These are phyloP conservation scores for Monosporozyma servazzii DNA, from an alignment of 805 yeast genomes.

Conservation along the genomic window DNA sequence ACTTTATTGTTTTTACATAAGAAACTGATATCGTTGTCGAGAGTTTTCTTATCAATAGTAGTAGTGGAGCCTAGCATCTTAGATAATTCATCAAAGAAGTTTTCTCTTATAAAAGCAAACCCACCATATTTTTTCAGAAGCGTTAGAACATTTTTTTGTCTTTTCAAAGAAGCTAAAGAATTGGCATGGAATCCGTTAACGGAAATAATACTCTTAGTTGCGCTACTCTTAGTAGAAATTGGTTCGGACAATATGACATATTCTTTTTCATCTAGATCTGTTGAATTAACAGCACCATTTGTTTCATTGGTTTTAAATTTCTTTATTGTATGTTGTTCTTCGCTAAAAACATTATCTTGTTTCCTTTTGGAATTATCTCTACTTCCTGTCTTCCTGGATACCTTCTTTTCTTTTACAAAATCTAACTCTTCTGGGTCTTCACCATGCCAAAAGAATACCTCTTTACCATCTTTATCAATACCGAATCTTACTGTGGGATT, in stretches of 20 bases:
- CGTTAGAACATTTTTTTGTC: constrained; percentile 37
- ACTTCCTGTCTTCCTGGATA: constrained; percentile 3
- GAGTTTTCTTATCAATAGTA: constrained; percentile 45
- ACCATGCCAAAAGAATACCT: constrained; percentile 29
- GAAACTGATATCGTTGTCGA: constrained; percentile 35
- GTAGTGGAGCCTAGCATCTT: constrained; percentile 33
- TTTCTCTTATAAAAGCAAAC: constrained; percentile 35
- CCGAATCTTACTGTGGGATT: constrained; percentile 24
- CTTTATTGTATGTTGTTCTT: not conserved
- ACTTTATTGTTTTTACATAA: constrained; percentile 20
- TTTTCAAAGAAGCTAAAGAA: constrained; percentile 37
- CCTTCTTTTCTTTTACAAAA: constrained; percentile 4
- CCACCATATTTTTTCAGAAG: constrained; percentile 39
- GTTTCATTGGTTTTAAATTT: not conserved
- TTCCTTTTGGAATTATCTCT: constrained; percentile 1
- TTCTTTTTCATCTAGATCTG: not conserved
- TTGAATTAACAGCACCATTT: not conserved
- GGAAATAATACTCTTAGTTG: constrained; percentile 4
- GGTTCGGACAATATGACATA: not conserved
- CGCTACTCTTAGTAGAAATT: not conserved
- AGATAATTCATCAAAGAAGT: constrained; percentile 35
- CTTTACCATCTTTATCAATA: constrained; percentile 10
- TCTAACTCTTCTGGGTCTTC: constrained; percentile 16
- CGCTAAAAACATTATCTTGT: not conserved
- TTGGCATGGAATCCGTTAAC: constrained; percentile 32